Base-by-base conservation (phyloP, 1,284 basidiomycete genomes). In the Phlebopus sp. region DNA sequence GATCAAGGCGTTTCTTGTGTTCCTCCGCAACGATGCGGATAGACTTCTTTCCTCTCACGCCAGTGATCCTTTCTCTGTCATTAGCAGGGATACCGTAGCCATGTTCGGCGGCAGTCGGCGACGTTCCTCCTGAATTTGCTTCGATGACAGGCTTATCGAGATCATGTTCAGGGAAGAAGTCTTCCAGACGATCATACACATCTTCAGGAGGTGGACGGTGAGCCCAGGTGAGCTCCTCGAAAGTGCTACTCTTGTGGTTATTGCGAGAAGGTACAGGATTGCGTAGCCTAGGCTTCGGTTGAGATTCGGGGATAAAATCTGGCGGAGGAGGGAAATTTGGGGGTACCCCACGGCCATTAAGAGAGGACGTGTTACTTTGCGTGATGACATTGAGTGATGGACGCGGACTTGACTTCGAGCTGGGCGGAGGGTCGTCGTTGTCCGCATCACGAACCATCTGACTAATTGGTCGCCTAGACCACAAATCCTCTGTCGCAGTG, bases 91-190 rank as follows among this genome's bases (percentile, higher is more conserved):
- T 67, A 11, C 72, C 66, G 37, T 60, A 34, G 2, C 69, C 68
- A 36, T 71, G 74, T 23, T 92, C 90, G 13, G 77, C 78, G 27
- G 80, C 73, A 0, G 87, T 90, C 0, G 88, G 89, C 4, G 87
- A 90, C 6, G 83, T 84, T 32, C 85, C 85, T 10, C 88, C 89
- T 1, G 88, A 84, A 10, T 78, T 77, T 5, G 86, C 79, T 55
- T 98, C 95, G 48, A 98, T 89, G 50, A 99, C 86, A 1, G 96
- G 96, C 63, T 92, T 90, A 70, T 99, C 97, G 42, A 99, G 79
- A 63, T 99, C 95, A 64, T 97, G 92, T 57, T 90, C 86, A 0
- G 95, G 95, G 77, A 99, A 99, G 74, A 92, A 97, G 55, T 90
- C 85, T 59, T 98, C 92, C 6, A 99, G 77, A 47, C 90, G 85